Evolutionary conservation across 805 yeast species (phyloP).

Genomic region (Millerozyma miso): DNA sequence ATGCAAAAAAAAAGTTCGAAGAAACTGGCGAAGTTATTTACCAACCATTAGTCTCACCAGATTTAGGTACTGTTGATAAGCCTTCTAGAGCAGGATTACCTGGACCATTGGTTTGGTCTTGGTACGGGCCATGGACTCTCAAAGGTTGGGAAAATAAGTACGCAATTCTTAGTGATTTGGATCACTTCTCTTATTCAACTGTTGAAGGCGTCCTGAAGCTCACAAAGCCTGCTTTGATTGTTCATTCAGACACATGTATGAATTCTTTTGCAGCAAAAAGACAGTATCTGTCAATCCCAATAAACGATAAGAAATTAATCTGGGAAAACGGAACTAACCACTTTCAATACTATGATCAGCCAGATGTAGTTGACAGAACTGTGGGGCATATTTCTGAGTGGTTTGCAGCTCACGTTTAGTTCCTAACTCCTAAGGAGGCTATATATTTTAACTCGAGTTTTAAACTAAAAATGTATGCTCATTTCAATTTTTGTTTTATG

Average conservation of each 20-base stretch:
- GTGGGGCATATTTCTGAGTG: background rate
- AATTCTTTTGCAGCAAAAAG: background rate
- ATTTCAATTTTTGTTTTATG: background rate
- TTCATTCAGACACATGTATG: background rate
- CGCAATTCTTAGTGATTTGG: conserved; percentile 2
- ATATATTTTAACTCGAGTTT: background rate
- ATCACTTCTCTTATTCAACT: conserved; percentile 1
- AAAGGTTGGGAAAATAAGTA: conserved; percentile 1
- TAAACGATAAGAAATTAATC: background rate
- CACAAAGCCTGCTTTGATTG: background rate
- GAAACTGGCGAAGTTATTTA: conserved; percentile 1
- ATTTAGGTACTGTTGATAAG: background rate
- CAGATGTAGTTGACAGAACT: background rate
- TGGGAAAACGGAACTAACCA: background rate
- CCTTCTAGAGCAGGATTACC: conserved; percentile 1
- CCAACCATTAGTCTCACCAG: conserved; percentile 1
- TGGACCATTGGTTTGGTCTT: conserved; percentile 2
- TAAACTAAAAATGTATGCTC: background rate
- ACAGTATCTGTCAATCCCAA: background rate
- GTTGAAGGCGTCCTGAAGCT: conserved; percentile 1
- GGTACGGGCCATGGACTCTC: conserved; percentile 3
- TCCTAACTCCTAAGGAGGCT: background rate
- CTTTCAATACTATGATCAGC: background rate
- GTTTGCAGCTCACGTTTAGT: background rate
- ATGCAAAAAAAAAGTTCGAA: conserved; percentile 1